Conservation (phyloP, 169 alveolate genomes). For the Plasmodium billcollinsi region DNA sequence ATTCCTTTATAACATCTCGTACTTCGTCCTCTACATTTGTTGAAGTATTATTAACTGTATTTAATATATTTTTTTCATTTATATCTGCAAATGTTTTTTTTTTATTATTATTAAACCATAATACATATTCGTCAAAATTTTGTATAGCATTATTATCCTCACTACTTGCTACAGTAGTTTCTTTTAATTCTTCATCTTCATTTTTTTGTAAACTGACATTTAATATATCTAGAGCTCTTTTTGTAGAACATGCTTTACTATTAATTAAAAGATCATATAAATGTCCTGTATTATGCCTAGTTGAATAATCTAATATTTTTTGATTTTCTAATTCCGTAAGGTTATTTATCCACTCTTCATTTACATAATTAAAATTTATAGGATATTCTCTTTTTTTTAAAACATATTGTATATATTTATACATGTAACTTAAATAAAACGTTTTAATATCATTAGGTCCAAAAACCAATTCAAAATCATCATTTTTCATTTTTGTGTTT, state of each 20-base stretch:
- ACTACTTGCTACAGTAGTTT: conserved; percentile 54
- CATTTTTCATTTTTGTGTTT: background rate
- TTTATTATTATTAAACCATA: conserved; percentile 64
- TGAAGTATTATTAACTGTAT: conserved; percentile 4
- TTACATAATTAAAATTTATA: conserved; percentile 39
- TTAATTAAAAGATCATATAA: conserved; percentile 63
- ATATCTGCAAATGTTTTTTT: conserved; percentile 32
- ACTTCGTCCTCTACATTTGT: conserved; percentile 30
- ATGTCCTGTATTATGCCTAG: conserved; percentile 60
- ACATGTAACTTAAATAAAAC: conserved; percentile 54
- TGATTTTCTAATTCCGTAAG: conserved; percentile 75
- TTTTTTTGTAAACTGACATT: conserved; percentile 53
- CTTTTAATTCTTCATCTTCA: conserved; percentile 24
- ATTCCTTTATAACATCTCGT: conserved; percentile 32
- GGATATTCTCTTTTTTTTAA: conserved; percentile 64
- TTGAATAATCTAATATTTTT: conserved; percentile 57
- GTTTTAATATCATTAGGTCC: conserved; percentile 68
- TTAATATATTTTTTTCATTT: conserved; percentile 14
- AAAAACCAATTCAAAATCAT: conserved; percentile 18
- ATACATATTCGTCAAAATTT: conserved; percentile 63
- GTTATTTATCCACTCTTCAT: conserved; percentile 65
- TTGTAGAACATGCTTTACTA: conserved; percentile 74
- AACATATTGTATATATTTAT: conserved; percentile 59
- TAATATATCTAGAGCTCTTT: conserved; percentile 54
- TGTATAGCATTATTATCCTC: conserved; percentile 52